Percentiles rank a stretch among this genome's conserved stretches.
Evolutionary conservation across 2,329 filamentous ascomycete species (phyloP).

Genomic region (Aspergillus ruber): DNA sequence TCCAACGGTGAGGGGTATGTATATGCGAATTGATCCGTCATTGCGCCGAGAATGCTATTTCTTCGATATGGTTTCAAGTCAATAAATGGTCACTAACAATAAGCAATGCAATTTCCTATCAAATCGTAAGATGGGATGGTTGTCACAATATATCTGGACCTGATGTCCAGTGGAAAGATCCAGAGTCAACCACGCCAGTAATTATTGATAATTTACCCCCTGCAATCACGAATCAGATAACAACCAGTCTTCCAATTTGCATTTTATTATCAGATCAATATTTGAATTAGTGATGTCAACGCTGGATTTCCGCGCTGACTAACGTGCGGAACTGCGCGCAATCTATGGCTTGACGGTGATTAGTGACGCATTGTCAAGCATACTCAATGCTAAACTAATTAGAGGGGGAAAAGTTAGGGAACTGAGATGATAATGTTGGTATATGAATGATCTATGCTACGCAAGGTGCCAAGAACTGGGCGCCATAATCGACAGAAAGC

Average conservation of each 20-base stretch:
- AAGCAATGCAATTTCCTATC: background rate
- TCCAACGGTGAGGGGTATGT: constrained; percentile 51
- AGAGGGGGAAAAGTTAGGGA: too few relatives aligned
- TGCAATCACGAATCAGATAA: background rate
- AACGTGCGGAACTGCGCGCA: constrained; percentile 13
- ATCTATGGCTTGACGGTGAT: background rate
- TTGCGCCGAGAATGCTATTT: constrained; percentile 14
- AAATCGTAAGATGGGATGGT: background rate
- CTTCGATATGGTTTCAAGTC: background rate
- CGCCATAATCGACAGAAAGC: background rate
- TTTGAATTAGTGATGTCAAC: background rate
- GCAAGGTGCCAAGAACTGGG: background rate
- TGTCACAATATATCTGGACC: background rate
- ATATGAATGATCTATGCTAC: background rate
- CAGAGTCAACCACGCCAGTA: too few relatives aligned
- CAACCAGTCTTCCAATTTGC: background rate
- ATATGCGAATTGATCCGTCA: constrained; percentile 48
- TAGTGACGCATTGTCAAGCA: too few relatives aligned
- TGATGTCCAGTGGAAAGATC: background rate
- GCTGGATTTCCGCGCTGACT: constrained; percentile 19
- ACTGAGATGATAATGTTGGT: too few relatives aligned
- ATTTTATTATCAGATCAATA: background rate
- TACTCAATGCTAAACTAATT: too few relatives aligned
- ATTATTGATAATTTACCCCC: background rate
- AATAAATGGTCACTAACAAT: too few relatives aligned